Percentiles rank a stretch among this genome's conserved stretches.
phyloP scores from a whole-genome alignment of 768 basidiomycete genomes.

The Pleurotus cornucopiae region DNA sequence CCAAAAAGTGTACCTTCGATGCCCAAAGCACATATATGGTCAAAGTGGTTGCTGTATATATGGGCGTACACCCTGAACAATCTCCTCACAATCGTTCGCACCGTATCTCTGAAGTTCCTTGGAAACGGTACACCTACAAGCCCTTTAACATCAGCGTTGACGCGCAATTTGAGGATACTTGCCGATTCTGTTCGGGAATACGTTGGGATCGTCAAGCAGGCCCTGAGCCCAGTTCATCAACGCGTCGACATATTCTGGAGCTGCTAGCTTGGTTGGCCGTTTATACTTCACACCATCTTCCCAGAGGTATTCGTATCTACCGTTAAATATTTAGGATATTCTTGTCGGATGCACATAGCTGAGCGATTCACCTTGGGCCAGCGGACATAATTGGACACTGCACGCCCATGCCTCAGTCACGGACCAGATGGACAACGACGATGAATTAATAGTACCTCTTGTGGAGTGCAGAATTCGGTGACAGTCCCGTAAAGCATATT shows the following conservation, averaged over 20 bases:
- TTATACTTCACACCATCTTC: constrained; percentile 87
- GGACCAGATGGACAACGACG: neutral
- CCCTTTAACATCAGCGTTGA: neutral
- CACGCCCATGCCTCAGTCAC: neutral
- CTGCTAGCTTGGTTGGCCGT: constrained; percentile 89
- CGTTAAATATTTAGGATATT: neutral
- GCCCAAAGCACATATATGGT: constrained; percentile 95
- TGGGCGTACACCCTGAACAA: constrained; percentile 98
- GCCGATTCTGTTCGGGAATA: constrained; percentile 97
- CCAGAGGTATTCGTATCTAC: constrained; percentile 92
- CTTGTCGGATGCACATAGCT: constrained; percentile 6
- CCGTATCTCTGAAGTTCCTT: constrained; percentile 82
- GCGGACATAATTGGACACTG: constrained; percentile 97
- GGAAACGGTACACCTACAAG: constrained; percentile 83
- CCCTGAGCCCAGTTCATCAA: constrained; percentile 99
- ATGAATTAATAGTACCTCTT: constrained; percentile 58
- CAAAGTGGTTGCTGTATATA: constrained; percentile 98
- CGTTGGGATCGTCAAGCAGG: constrained; percentile 84
- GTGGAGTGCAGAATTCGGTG: constrained; percentile 94
- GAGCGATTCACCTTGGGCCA: constrained; percentile 74
- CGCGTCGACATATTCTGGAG: constrained; percentile 94
- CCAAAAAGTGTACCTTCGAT: constrained; percentile 76
- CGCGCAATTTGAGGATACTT: constrained; percentile 9
- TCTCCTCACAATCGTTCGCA: constrained; percentile 87
- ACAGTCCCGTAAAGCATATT: constrained; percentile 99